Base-by-base conservation (phyloP, 164 flowering plant genomes). In the Stephania japonica region DNA sequence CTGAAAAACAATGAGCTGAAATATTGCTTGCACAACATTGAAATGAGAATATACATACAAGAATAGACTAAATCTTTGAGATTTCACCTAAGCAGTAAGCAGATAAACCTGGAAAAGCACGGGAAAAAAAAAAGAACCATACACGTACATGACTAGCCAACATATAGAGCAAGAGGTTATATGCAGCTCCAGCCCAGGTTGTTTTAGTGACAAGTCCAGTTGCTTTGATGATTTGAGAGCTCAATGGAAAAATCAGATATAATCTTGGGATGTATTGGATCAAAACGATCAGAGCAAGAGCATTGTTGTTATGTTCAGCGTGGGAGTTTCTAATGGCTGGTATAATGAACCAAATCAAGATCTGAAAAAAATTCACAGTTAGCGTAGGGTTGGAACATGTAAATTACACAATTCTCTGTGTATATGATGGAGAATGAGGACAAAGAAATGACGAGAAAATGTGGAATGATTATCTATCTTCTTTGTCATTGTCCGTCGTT, bases 121-220 rank as follows among this genome's bases (percentile, higher is more conserved):
- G 42, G n/a, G 24, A 63, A 72, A 11, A 24, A 68, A 19, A 47
- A 56, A 53, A 38, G 21, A 7, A 23, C 62, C 62, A 56, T 16
- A 47, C 74, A 84, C 97, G 59, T 87, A 96, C 99, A 88, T 96
- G 98, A 75, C 98, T 96, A 21, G 98, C 99, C 71, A 96, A 71
- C 91, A 96, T 89, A 83, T 93, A 96, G 18, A 90, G 83, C 25
- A 96, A 70, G 72, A 96, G 90, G 87, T 93, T 96, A 75, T 93
- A 96, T 19, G 92, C 98, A 78, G 98, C 99, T 38, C 99, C 99
- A n/a, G 97, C 98, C 99, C 99, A 96, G 70, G 98, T 97, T 76
- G 97, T 96, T 77, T 90, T 91, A 49, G 97, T 86, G 75, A 92
- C 94, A 23, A 96, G 86, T 80, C 98, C 97, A 67, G 91, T 89